Base-by-base conservation (phyloP, 768 basidiomycete genomes). In the Serendipita sp. region DNA sequence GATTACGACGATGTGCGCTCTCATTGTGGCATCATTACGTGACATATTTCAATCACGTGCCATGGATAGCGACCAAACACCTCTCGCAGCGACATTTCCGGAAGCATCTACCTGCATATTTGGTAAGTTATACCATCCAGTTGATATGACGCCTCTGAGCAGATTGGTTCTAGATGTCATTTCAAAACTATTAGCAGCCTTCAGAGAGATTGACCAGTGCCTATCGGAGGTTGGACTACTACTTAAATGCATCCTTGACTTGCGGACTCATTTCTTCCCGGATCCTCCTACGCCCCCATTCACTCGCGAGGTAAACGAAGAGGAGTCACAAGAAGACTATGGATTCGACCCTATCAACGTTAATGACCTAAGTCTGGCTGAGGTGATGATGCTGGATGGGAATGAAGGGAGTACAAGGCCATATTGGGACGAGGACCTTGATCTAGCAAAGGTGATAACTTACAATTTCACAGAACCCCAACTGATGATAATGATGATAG, bases 241-340 rank as follows among this genome's bases (percentile, higher is more conserved):
- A 11, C 11, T 60, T 10, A 38, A 32, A 37, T 24, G 16, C 37
- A 60, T 60, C 37, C 35, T 60, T n/a, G 30, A 60, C 10, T 32
- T 38, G 56, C 28, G 56, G 28, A 28, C 30, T 30, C 28, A 60
- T 18, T 34, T 38, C 28, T 60, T 60, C n/a, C 56, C 56, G 16
- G 30, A 32, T 37, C 56, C 56, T 11, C 16, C 28, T 4, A 24
- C 35, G 4, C 56, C 56, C 16, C 16, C n/a, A 8, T 60, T 60
- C 35, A 10, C 56, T 60, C 8, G 4, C 16, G 10, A n/a, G 10
- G 56, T 60, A 32, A 10, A 24, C 28, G 56, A 60, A 38, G 56
- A 60, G 56, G 56, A 60, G 56, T 60, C 56, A 28, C 56, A 60
- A n/a, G 56, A 60, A 35, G 56, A 60, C 34, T 60, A 60, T 35